phyloP scores from a whole-genome alignment of 148 eudicot genomes.

The Rhododendron simsii region DNA sequence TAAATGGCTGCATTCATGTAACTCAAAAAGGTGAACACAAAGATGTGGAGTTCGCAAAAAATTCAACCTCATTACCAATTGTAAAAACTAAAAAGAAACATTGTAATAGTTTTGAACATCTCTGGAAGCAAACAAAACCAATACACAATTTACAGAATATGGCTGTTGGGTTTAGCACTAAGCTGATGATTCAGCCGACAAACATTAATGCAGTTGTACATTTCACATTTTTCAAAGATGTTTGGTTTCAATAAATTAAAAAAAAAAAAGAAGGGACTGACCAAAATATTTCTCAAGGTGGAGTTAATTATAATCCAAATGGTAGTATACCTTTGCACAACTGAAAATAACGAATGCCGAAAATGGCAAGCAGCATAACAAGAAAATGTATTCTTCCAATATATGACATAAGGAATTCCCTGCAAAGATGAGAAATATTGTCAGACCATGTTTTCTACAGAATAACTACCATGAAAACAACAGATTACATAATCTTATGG shows the following conservation, averaged over 20 bases:
- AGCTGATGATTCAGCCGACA: background rate
- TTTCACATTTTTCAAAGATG: background rate
- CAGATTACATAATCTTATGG: background rate
- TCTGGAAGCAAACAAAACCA: background rate
- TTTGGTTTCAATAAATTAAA: background rate
- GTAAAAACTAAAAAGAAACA: background rate
- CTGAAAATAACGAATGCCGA: constrained; percentile 78
- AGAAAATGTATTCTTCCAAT: constrained; percentile 72
- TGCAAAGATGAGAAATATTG: constrained; percentile 28
- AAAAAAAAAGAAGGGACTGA: background rate
- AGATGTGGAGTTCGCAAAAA: background rate
- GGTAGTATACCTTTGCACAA: constrained; percentile 66
- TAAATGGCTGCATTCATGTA: background rate
- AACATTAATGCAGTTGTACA: background rate
- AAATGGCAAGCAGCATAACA: constrained; percentile 77
- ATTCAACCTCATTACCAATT: background rate
- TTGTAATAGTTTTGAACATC: background rate
- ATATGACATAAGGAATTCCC: constrained; percentile 87
- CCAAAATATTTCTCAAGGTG: background rate
- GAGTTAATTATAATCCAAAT: background rate
- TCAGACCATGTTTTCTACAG: background rate
- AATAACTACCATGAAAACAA: constrained; percentile 6
- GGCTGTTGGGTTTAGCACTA: background rate
- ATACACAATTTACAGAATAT: background rate
- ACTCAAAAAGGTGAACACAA: background rate